Percentiles rank a stretch among this genome's conserved stretches.
These are phyloP conservation scores for Epichloe aotearoae DNA, from an alignment of 2,329 filamentous ascomycete species.

Conservation along the genomic window DNA sequence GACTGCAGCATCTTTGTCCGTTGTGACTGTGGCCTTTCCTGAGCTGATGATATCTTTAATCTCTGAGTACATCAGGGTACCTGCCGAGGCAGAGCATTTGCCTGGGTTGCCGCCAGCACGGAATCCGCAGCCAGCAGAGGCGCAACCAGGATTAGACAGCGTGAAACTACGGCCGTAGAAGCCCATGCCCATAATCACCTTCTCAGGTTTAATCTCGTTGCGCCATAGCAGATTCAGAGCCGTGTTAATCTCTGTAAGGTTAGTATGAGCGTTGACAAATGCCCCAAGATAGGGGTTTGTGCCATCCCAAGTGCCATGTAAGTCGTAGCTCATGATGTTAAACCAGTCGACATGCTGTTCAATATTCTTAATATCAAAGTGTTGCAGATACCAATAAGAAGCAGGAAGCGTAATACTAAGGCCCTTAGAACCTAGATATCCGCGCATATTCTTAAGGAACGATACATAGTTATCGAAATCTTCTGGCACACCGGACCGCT, in stretches of 20 bases:
- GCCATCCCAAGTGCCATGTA: slow-evolving; percentile 3
- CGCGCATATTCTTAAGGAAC: too few relatives aligned
- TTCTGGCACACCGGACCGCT: too few relatives aligned
- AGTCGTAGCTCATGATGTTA: slow-evolving; percentile 11
- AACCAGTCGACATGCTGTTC: slow-evolving; percentile 14
- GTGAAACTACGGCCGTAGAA: slow-evolving; percentile 26
- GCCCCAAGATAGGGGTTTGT: not conserved
- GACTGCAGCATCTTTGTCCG: not conserved
- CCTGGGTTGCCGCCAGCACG: not conserved
- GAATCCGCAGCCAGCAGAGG: slow-evolving; percentile 12
- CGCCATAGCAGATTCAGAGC: slow-evolving; percentile 33
- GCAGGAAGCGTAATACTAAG: too few relatives aligned
- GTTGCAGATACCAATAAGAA: not conserved
- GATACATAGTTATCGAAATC: too few relatives aligned
- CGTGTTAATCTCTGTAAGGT: slow-evolving; percentile 30
- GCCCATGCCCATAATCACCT: slow-evolving; percentile 29
- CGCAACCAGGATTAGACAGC: slow-evolving; percentile 7
- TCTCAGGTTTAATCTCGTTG: slow-evolving; percentile 24
- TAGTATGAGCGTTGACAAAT: slow-evolving; percentile 27
- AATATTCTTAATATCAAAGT: slow-evolving; percentile 4
- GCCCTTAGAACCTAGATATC: too few relatives aligned
- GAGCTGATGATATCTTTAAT: not conserved
- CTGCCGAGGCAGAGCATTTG: not conserved
- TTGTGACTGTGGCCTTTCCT: not conserved
- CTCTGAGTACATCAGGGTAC: not conserved